These are phyloP conservation scores for Tricharina praecox DNA, from an alignment of 495 filamentous ascomycete species.

Conservation along the genomic window DNA sequence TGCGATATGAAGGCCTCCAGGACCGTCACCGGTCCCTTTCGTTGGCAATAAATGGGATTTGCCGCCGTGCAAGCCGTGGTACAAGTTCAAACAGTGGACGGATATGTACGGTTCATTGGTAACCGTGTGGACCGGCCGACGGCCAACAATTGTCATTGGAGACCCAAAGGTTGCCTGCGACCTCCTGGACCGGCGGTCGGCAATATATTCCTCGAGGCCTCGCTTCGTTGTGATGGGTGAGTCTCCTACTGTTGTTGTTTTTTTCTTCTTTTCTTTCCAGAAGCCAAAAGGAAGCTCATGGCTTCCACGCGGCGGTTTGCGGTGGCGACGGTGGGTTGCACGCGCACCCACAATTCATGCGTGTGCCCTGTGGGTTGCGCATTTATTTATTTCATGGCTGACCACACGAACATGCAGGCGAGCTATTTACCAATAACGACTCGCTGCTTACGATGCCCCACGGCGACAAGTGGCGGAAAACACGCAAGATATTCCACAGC, in stretches of 20 bases:
- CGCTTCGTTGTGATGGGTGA: slow-evolving; percentile 41
- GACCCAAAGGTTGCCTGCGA: slow-evolving; percentile 45
- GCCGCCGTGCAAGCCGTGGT: slow-evolving; percentile 39
- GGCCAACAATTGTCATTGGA: slow-evolving; percentile 45
- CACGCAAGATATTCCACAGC: slow-evolving; percentile 27
- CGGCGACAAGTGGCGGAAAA: slow-evolving; percentile 30
- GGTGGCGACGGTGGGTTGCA: too few relatives aligned
- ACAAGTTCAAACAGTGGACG: slow-evolving; percentile 37
- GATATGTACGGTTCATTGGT: slow-evolving; percentile 32
- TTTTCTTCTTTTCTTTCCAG: slow-evolving; percentile 30
- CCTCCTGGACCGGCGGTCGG: slow-evolving; percentile 37
- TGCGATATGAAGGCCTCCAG: slow-evolving; percentile 31
- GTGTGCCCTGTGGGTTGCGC: too few relatives aligned
- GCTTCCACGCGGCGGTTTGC: too few relatives aligned
- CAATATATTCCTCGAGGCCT: slow-evolving; percentile 38
- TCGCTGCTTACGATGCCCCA: slow-evolving; percentile 33
- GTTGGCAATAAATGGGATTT: slow-evolving; percentile 41
- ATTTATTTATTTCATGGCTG: slow-evolving; percentile 33
- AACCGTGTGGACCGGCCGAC: slow-evolving; percentile 45
- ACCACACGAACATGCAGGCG: slow-evolving; percentile 26
- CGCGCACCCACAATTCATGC: too few relatives aligned
- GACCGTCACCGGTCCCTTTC: slow-evolving; percentile 38
- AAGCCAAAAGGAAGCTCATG: background rate
- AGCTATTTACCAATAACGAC: slow-evolving; percentile 24
- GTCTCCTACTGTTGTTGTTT: slow-evolving; percentile 34